These are phyloP conservation scores for Ceratobasidium sp. DNA, from an alignment of 1,284 basidiomycete species.

Conservation along the genomic window DNA sequence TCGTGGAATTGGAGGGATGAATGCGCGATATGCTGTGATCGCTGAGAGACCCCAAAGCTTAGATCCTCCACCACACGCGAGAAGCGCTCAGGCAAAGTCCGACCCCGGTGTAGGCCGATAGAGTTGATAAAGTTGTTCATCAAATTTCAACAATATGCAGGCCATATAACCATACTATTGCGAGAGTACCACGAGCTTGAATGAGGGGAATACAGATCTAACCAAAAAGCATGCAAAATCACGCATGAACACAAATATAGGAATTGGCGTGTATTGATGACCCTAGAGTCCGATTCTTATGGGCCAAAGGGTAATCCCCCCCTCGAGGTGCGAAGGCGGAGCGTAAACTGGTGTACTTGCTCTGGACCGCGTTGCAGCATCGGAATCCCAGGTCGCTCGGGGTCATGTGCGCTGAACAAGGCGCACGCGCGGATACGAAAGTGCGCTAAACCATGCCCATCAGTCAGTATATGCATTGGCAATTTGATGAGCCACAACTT, in stretches of 20 bases:
- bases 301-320: conserved; percentile 21
- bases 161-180: background rate
- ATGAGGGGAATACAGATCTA: background rate
- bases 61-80: too few relatives aligned
- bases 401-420: conserved; percentile 4
- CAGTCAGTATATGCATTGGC: background rate
- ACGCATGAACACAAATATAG: conserved; percentile 13
- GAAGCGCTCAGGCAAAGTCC: too few relatives aligned
- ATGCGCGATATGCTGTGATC: too few relatives aligned
- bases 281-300: background rate
- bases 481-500: background rate
- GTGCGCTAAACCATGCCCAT: background rate
- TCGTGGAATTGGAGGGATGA: too few relatives aligned
- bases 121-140: background rate
- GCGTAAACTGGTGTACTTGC: conserved; percentile 14
- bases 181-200: background rate
- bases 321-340: conserved; percentile 18
- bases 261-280: background rate
- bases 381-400: background rate
- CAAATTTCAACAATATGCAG: conserved; percentile 10
- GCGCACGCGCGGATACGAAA: conserved; percentile 32
- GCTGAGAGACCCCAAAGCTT: too few relatives aligned
- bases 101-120: background rate
- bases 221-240: background rate
- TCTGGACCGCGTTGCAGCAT: conserved; percentile 23